Percentiles rank a stretch among this genome's conserved stretches.
These are phyloP conservation scores for Sorghum bicolor DNA, from an alignment of 176 grass and related monocot species.

Conservation along the genomic window Sorghum_bicolor_NCBIv3 NC_012876.2:61682501-61683000, in stretches of 20 bases:
- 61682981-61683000: constrained; percentile 36
- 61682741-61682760: not conserved
- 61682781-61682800: not conserved
- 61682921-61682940: constrained; percentile 45
- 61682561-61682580: constrained; percentile 18
- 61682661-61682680: constrained; percentile 12
- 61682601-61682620: constrained; percentile 13
- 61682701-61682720: constrained; percentile 40
- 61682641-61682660: not conserved
- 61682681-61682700: constrained; percentile 13
- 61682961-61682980: constrained; percentile 48
- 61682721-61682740: constrained; percentile 21
- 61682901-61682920: constrained; percentile 56
- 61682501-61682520: not conserved
- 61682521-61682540: not conserved
- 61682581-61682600: not conserved
- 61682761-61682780: not conserved
- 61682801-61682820: constrained; percentile 31
- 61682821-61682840: constrained; percentile 38
- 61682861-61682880: constrained; percentile 20
- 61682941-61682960: constrained; percentile 55
- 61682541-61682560: not conserved
- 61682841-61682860: constrained; percentile 17
- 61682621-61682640: constrained; percentile 3
- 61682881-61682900: constrained; percentile 57